phyloP scores from a whole-genome alignment of 2,329 filamentous ascomycete species.

The Clarireedia sp. region DNA sequence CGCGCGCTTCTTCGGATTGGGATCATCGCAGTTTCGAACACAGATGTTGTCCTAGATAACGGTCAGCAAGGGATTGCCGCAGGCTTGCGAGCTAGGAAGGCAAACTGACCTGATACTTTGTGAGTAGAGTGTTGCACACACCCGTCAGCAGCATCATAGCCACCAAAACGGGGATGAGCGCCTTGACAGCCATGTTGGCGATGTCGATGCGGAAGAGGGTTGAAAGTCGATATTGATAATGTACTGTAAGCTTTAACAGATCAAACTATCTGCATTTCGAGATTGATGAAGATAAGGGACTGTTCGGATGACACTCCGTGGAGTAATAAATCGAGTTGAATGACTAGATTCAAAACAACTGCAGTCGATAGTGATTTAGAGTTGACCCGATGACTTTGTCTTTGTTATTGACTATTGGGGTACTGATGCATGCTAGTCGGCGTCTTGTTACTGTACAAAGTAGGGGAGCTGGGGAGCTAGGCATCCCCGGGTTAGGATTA shows the following conservation, averaged over 20 bases:
- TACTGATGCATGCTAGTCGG: background rate
- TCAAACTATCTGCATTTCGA: no score
- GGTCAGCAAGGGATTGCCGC: slow-evolving; percentile 11
- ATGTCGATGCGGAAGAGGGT: background rate
- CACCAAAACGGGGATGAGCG: slow-evolving; percentile 72
- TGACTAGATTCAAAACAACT: background rate
- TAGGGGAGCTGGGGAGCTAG: no score
- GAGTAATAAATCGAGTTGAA: background rate
- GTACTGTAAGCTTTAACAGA: background rate
- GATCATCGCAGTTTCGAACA: slow-evolving; percentile 75
- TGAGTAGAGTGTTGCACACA: slow-evolving; percentile 93
- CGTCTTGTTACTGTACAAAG: no score
- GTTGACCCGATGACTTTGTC: background rate
- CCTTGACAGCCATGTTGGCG: slow-evolving; percentile 8
- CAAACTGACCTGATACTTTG: slow-evolving; percentile 77
- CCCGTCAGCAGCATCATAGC: slow-evolving; percentile 95
- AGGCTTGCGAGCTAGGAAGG: background rate
- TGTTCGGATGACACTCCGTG: no score
- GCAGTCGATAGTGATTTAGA: background rate
- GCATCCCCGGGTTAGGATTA: no score
- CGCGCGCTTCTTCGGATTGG: slow-evolving; percentile 55
- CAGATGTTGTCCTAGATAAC: slow-evolving; percentile 80
- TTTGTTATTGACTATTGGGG: background rate
- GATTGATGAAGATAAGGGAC: no score
- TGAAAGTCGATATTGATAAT: background rate